Evolutionary conservation across 2,329 filamentous ascomycete species (phyloP), one percentile per base, ranked within the genome.

Genomic region (Mycosphaerella arachidis): DNA sequence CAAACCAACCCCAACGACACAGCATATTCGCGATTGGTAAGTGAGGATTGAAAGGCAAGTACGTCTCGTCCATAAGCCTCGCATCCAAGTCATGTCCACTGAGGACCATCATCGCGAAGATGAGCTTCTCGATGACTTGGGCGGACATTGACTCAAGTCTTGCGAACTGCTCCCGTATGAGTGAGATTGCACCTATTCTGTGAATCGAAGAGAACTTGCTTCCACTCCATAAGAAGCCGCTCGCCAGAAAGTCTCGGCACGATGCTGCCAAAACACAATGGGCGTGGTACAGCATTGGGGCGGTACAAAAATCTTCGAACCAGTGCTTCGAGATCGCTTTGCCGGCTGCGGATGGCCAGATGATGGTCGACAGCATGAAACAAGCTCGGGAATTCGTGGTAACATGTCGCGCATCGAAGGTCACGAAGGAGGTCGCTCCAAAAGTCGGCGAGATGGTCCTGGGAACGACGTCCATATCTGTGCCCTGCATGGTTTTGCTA

Each of bases 251-350:
- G 33, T 59, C 57, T 16, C 51, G 51, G 31, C 55, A 55, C 20
- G 35, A 20, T 7, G 52, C 16, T 3, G 31, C 51, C 6, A 45
- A 29, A 16, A 40, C 29, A 45, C 43, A 55, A 18, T 59, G 57
- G 8, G 57, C 52, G n/a, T 55, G 51, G 18, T 37, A 55, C 33
- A 59, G 45, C 10, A 59, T 13, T 3, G 51, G 40, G 6, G 43
- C 24, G 30, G 29, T 51, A 29, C 57, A 59, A 52, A 55, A 59
- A 45, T 55, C 57, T 29, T 50, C 18, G 27, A 59, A 59, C 57
- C 57, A 59, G 6, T 10, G 20, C 40, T 18, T 33, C 12, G 51
- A 29, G 9, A 51, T 40, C 16, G 29, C 8, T 4, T 55, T 16
- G 6, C 57, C 57, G 4, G 33, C 52, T 7, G 48, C 33, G 13